These are phyloP conservation scores for Gnomoniopsis smithogilvyi DNA, from an alignment of 2,329 filamentous ascomycete genomes.

Conservation along the genomic window DNA sequence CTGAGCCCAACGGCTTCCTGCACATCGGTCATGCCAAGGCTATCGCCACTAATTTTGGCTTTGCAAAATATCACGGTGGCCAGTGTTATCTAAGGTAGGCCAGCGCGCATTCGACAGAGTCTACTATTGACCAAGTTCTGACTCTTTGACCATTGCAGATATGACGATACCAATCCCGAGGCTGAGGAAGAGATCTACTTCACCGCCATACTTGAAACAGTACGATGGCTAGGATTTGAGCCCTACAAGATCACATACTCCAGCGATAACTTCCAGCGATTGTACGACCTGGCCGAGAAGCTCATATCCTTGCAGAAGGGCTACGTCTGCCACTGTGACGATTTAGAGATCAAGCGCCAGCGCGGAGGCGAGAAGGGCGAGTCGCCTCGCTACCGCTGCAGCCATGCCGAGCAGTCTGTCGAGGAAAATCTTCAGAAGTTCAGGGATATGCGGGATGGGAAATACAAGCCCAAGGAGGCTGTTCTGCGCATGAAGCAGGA, in stretches of 20 bases:
- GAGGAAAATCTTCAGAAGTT: slow-evolving; percentile 82
- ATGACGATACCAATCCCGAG: slow-evolving; percentile 94
- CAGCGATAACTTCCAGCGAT: slow-evolving; percentile 82
- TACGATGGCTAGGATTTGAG: slow-evolving; percentile 81
- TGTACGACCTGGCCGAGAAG: slow-evolving; percentile 87
- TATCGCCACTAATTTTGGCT: slow-evolving; percentile 95
- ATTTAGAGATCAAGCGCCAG: slow-evolving; percentile 81
- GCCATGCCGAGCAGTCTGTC: slow-evolving; percentile 70
- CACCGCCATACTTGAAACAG: slow-evolving; percentile 81
- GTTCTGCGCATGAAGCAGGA: slow-evolving; percentile 93
- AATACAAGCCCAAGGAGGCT: slow-evolving; percentile 81
- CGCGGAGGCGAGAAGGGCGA: slow-evolving; percentile 72
- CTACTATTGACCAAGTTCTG: not conserved
- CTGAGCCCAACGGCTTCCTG: slow-evolving; percentile 89
- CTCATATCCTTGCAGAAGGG: slow-evolving; percentile 67
- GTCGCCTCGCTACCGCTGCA: slow-evolving; percentile 72
- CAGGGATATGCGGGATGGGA: slow-evolving; percentile 84
- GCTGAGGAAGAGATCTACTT: slow-evolving; percentile 91
- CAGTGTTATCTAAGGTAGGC: slow-evolving; percentile 30
- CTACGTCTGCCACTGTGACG: slow-evolving; percentile 87
- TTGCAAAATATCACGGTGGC: slow-evolving; percentile 80
- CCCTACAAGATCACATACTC: slow-evolving; percentile 80
- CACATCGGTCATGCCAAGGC: slow-evolving; percentile 95
- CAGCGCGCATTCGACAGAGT: not conserved
- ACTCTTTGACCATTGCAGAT: slow-evolving; percentile 61